Evolutionary conservation across 148 eudicot genomes (phyloP).

Genomic region (Fagopyrum homotropicum): DNA sequence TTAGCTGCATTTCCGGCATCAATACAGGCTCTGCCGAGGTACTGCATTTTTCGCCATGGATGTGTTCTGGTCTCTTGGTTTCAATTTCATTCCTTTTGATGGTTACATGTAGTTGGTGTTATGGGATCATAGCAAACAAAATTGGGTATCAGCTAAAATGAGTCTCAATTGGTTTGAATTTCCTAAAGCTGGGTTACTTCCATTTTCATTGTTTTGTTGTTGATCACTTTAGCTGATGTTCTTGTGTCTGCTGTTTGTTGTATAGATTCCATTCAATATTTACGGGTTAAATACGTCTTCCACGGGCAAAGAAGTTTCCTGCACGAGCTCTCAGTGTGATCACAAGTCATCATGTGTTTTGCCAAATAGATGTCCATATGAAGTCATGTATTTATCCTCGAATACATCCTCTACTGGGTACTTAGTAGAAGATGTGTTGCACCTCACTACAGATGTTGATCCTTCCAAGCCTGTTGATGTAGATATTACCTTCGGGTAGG

Average conservation of each 20-base stretch:
- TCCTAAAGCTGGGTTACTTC: not conserved
- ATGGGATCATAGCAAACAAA: not conserved
- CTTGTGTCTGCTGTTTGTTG: slow-evolving; percentile 7
- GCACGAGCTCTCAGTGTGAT: slow-evolving; percentile 60
- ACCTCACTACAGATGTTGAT: slow-evolving; percentile 52
- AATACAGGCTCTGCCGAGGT: slow-evolving; percentile 20
- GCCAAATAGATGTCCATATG: slow-evolving; percentile 52
- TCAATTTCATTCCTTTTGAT: not conserved
- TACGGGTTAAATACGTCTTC: slow-evolving; percentile 77
- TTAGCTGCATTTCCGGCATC: slow-evolving; percentile 28
- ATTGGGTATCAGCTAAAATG: not conserved
- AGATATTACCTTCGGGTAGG: slow-evolving; percentile 80
- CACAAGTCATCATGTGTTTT: slow-evolving; percentile 35
- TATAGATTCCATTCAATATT: slow-evolving; percentile 51
- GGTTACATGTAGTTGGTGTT: not conserved
- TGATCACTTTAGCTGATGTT: not conserved
- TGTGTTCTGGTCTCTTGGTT: not conserved
- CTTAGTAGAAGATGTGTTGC: slow-evolving; percentile 77
- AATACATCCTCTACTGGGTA: slow-evolving; percentile 76
- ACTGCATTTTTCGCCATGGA: not conserved
- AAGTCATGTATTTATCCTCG: slow-evolving; percentile 58
- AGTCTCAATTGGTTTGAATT: not conserved
- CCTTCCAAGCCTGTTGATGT: slow-evolving; percentile 45
- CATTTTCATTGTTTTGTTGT: not conserved
- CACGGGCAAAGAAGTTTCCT: slow-evolving; percentile 54